phyloP scores from a whole-genome alignment of 2,329 filamentous ascomycete species.

The Mycocentrospora acerina region DNA sequence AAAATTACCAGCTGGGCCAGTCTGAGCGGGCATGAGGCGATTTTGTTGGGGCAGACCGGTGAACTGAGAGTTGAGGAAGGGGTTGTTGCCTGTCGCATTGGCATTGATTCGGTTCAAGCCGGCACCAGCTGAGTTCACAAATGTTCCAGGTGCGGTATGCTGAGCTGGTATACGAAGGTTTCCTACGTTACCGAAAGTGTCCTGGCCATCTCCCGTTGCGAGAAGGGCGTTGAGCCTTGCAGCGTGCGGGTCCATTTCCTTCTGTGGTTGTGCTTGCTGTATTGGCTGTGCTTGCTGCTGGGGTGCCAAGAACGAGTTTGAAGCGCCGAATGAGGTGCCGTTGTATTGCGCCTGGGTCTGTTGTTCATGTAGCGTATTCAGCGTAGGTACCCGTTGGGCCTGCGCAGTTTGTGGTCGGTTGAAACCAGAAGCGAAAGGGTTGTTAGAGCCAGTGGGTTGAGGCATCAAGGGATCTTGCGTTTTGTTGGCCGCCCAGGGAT shows the following conservation, averaged over 20 bases:
- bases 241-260: constrained; percentile 58
- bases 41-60: constrained; percentile 64
- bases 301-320: constrained; percentile 47
- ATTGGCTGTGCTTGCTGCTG: constrained; percentile 34
- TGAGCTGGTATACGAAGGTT: constrained; percentile 93
- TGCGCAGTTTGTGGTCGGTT: constrained; percentile 60
- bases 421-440: constrained; percentile 84
- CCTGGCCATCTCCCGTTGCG: constrained; percentile 84
- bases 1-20: constrained; percentile 52
- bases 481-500: constrained; percentile 75
- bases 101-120: constrained; percentile 72
- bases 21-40: constrained; percentile 51
- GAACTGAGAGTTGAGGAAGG: constrained; percentile 82
- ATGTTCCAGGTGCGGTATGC: constrained; percentile 93
- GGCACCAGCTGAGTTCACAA: constrained; percentile 90
- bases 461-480: constrained; percentile 71
- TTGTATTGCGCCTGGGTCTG: constrained; percentile 68
- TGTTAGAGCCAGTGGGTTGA: constrained; percentile 93
- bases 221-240: constrained; percentile 84
- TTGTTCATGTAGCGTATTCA: constrained; percentile 79
- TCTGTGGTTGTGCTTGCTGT: constrained; percentile 33
- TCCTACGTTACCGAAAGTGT: constrained; percentile 97
- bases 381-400: constrained; percentile 63
- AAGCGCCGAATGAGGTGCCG: constrained; percentile 53
- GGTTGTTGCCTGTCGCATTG: constrained; percentile 75